These are phyloP conservation scores for Thalassiosira sp. DNA, from an alignment of 352 stramenopile genomes.

Conservation along the genomic window DNA sequence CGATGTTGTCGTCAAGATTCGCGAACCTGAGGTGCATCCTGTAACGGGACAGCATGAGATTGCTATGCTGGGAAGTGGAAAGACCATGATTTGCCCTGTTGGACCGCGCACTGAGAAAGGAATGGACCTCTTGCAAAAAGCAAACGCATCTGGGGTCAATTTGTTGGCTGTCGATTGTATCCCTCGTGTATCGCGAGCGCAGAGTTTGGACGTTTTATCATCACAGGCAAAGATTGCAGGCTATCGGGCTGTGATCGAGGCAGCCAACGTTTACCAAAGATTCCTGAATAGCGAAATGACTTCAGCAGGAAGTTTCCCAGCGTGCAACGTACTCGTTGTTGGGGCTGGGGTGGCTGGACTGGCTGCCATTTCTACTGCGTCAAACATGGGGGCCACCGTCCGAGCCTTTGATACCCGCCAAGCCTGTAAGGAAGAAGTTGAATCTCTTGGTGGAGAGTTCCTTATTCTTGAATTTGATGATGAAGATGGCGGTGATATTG, in stretches of 20 bases:
- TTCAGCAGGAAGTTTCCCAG: constrained; percentile 84
- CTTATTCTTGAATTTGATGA: constrained; percentile 85
- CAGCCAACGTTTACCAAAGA: constrained; percentile 65
- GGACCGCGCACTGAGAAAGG: constrained; percentile 56
- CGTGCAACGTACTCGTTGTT: constrained; percentile 89
- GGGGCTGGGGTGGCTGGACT: constrained; percentile 90
- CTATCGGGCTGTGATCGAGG: constrained; percentile 91
- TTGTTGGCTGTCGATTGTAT: constrained; percentile 85
- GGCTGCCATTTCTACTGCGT: constrained; percentile 88
- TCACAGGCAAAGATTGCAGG: constrained; percentile 89
- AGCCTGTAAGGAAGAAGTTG: constrained; percentile 90
- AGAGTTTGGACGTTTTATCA: constrained; percentile 87
- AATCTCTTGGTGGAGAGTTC: constrained; percentile 88
- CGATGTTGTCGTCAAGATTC: constrained; percentile 65
- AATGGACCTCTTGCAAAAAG: constrained; percentile 53
- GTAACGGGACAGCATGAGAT: constrained; percentile 57
- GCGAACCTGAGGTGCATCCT: constrained; percentile 44
- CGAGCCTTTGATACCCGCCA: constrained; percentile 90
- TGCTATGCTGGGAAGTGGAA: constrained; percentile 43
- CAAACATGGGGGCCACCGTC: constrained; percentile 91
- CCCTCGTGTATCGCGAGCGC: constrained; percentile 84
- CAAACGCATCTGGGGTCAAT: constrained; percentile 3
- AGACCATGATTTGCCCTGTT: constrained; percentile 50
- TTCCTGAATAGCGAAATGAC: constrained; percentile 88
- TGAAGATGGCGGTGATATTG: constrained; percentile 87